Conservation (phyloP, 108 stramenopile species). For the Skeletonema potamos region DNA sequence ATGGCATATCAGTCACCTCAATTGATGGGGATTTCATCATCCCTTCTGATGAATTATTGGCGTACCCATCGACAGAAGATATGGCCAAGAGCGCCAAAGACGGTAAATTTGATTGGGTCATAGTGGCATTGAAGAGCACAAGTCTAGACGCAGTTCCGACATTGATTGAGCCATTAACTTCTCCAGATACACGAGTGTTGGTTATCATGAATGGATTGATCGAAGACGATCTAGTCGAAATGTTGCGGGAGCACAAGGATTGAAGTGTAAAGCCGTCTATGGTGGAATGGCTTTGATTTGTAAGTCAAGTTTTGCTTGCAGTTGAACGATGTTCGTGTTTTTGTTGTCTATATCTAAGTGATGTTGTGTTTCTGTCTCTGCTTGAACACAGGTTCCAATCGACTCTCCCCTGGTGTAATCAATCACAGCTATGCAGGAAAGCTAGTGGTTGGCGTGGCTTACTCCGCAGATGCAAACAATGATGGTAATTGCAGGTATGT, state of each 20-base stretch:
- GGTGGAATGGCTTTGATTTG: constrained; percentile 59
- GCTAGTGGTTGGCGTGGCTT: constrained; percentile 33
- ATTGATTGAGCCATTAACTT: constrained; percentile 59
- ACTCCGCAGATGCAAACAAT: constrained; percentile 37
- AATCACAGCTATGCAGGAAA: constrained; percentile 61
- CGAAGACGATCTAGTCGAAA: constrained; percentile 70
- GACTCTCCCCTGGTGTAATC: constrained; percentile 49
- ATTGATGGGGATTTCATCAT: constrained; percentile 68
- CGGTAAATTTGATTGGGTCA: constrained; percentile 74
- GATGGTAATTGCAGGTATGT: constrained; percentile 23
- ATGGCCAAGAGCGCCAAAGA: constrained; percentile 16
- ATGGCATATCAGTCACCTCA: constrained; percentile 68
- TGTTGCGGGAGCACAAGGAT: constrained; percentile 9
- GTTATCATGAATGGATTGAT: constrained; percentile 88
- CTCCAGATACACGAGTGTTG: constrained; percentile 59
- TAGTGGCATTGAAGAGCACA: constrained; percentile 73
- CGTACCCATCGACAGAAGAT: constrained; percentile 45
- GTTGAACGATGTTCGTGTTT: too few species aligned
- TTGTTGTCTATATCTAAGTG: too few species aligned
- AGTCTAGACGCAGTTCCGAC: constrained; percentile 57
- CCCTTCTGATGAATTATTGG: constrained; percentile 58
- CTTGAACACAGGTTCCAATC: too few species aligned
- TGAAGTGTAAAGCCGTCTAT: constrained; percentile 42
- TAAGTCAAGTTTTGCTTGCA: too few species aligned
- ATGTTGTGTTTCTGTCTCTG: too few species aligned